Base-by-base conservation (phyloP, 257 asterid genomes). In the Solanum ossicruentum region DNA sequence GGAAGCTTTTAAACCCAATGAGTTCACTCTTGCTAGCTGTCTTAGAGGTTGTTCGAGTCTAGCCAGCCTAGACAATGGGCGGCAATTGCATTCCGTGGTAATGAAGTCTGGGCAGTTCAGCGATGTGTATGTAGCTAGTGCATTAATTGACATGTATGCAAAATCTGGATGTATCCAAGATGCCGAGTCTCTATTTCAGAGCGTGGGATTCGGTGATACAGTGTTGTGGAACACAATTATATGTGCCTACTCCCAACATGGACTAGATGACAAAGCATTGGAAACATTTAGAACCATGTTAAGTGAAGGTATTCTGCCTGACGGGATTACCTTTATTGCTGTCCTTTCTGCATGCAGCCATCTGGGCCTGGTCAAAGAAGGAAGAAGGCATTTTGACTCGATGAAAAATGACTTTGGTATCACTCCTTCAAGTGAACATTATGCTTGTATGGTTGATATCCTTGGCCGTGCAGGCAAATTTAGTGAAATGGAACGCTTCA, bases 181-280 rank as follows among this genome's bases (percentile, higher is more conserved):
- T 81, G 95, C 98, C 10, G 98, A 92, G 84, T 82, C 75, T 51
- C 81, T 94, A 80, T 95, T 95, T 84, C 65, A 86, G 63, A 88
- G 86, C 86, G 61, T 75, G 81, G 82, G 65, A 21, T 84, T 86
- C 7, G 69, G 67, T 78, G 97, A 95, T 87, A 92, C 94, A 23
- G 95, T 93, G 78, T 83, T 91, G 85, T 95, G 97, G 98, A 95
- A 94, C 93, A 94, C 97, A 32, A 93, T 95, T 75, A 95, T 95
- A 85, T 88, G 88, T 67, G 94, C 92, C 45, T 92, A 91, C 86
- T 93, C 98, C 85, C 92, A 92, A 63, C 98, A 95, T 18, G 98
- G 97, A 65, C 90, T 87, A 83, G 92, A 89, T 71, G 92, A 88
- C 8, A 91, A 91, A 90, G 95, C 98, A 80, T 92, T 95, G 87